Percentiles rank a stretch among this genome's conserved stretches.
These are phyloP conservation scores for Fomitopsis serialis DNA, from an alignment of 768 basidiomycete genomes.

Conservation along the genomic window DNA sequence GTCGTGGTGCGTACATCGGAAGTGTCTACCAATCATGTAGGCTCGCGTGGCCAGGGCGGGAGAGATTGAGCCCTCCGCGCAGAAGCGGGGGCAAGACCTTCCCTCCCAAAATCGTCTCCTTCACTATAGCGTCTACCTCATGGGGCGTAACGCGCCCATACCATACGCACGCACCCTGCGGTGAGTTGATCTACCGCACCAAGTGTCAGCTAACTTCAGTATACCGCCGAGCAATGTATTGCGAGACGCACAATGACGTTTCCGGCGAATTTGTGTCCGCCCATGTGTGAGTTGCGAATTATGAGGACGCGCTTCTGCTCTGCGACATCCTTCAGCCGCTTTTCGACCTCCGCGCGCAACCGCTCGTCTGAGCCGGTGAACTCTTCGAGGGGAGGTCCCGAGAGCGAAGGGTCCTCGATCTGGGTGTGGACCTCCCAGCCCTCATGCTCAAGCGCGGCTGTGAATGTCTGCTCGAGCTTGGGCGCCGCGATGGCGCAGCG, in stretches of 20 bases:
- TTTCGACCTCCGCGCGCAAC: constrained; percentile 47
- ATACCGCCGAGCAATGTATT: not conserved
- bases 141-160: constrained; percentile 92
- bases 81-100: constrained; percentile 80
- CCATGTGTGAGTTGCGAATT: constrained; percentile 83
- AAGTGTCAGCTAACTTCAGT: not conserved
- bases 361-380: constrained; percentile 46
- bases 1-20: not conserved
- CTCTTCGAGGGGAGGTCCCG: constrained; percentile 56
- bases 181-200: constrained; percentile 68
- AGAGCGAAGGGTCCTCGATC: constrained; percentile 46
- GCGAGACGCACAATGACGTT: constrained; percentile 75
- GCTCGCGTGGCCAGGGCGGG: constrained; percentile 57
- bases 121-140: constrained; percentile 80
- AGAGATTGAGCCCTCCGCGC: constrained; percentile 80
- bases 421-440: constrained; percentile 78
- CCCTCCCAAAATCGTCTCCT: constrained; percentile 83
- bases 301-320: constrained; percentile 71
- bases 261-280: constrained; percentile 90
- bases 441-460: constrained; percentile 52
- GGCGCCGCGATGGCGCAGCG: constrained; percentile 86
- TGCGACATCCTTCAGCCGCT: constrained; percentile 40
- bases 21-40: constrained; percentile 64
- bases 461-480: constrained; percentile 70
- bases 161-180: constrained; percentile 82